Percentiles rank a stretch among this genome's conserved stretches.
phyloP scores from a whole-genome alignment of 1,284 basidiomycete species.

The Leccinum subspadiceum region DNA sequence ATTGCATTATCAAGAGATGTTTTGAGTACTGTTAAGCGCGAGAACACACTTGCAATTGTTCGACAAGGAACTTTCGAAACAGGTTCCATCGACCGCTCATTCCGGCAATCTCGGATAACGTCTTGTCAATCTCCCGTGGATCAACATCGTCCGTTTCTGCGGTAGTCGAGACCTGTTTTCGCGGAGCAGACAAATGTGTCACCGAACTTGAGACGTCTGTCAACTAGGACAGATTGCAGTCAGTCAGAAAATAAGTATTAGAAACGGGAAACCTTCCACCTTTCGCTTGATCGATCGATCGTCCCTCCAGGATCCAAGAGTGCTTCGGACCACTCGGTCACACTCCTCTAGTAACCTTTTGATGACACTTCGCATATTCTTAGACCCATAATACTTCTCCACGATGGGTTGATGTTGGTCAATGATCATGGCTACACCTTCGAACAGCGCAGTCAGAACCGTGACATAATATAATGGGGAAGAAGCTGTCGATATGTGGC shows the following conservation, averaged over 20 bases:
- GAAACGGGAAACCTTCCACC: slow-evolving; percentile 38
- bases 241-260: slow-evolving; percentile 1
- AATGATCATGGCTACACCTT: slow-evolving; percentile 93
- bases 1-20: slow-evolving; percentile 7
- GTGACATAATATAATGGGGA: slow-evolving; percentile 89
- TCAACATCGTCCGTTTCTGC: slow-evolving; percentile 71
- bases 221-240: slow-evolving; percentile 38
- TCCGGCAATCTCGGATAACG: slow-evolving; percentile 82
- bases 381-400: slow-evolving; percentile 92
- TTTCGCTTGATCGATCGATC: slow-evolving; percentile 76
- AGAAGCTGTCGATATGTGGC: slow-evolving; percentile 54
- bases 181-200: slow-evolving; percentile 33
- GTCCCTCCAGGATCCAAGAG: slow-evolving; percentile 89
- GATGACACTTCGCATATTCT: slow-evolving; percentile 84
- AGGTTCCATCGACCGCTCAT: slow-evolving; percentile 92
- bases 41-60: slow-evolving; percentile 57
- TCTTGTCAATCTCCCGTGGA: slow-evolving; percentile 86
- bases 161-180: slow-evolving; percentile 39
- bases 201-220: slow-evolving; percentile 44
- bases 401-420: slow-evolving; percentile 98
- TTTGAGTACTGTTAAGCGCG: background rate
- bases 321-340: slow-evolving; percentile 75
- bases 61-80: slow-evolving; percentile 84
- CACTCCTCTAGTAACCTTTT: slow-evolving; percentile 80
- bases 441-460: slow-evolving; percentile 86